Percentiles rank a stretch among this genome's conserved stretches.
Conservation (phyloP, 192 early-diverging fungal species). For the Coemansia sp. region DNA sequence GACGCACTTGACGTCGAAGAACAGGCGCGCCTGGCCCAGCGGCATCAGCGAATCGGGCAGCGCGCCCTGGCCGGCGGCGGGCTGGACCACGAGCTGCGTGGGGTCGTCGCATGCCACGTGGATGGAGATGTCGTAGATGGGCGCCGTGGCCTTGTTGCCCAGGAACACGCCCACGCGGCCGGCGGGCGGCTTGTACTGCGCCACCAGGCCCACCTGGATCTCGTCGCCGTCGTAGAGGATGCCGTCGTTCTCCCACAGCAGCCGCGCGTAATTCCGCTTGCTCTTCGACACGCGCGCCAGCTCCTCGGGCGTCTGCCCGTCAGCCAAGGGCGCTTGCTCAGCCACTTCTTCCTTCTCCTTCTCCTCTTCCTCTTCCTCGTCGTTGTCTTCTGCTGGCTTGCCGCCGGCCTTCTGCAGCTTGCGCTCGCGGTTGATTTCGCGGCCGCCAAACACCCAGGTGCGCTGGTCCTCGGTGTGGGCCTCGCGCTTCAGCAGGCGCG, state of each 20-base stretch:
- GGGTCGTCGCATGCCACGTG: conserved; percentile 56
- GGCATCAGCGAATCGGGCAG: conserved; percentile 77
- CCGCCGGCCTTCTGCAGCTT: conserved; percentile 9
- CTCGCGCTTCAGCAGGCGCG: conserved; percentile 79
- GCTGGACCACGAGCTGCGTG: conserved; percentile 54
- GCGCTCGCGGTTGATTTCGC: conserved; percentile 72
- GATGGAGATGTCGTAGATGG: conserved; percentile 66
- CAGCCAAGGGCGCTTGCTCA: neutral
- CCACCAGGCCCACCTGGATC: conserved; percentile 89
- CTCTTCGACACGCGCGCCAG: conserved; percentile 27
- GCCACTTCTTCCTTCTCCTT: no score
- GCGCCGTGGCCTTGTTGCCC: conserved; percentile 80
- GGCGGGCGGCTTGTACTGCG: conserved; percentile 87
- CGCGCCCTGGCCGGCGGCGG: conserved; percentile 61
- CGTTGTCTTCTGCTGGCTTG: neutral
- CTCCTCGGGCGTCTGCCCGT: conserved; percentile 17
- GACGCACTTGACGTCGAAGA: conserved; percentile 78
- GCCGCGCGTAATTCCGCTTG: conserved; percentile 56
- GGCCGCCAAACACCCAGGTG: conserved; percentile 91
- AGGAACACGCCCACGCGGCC: conserved; percentile 91
- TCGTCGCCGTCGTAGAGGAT: conserved; percentile 89
- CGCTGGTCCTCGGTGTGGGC: conserved; percentile 94
- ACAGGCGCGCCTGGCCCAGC: conserved; percentile 44
- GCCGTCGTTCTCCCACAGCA: conserved; percentile 77
- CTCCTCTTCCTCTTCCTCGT: no score